Conservation (phyloP, 768 basidiomycete genomes). For the Mycena olivaceomarginata region DNA sequence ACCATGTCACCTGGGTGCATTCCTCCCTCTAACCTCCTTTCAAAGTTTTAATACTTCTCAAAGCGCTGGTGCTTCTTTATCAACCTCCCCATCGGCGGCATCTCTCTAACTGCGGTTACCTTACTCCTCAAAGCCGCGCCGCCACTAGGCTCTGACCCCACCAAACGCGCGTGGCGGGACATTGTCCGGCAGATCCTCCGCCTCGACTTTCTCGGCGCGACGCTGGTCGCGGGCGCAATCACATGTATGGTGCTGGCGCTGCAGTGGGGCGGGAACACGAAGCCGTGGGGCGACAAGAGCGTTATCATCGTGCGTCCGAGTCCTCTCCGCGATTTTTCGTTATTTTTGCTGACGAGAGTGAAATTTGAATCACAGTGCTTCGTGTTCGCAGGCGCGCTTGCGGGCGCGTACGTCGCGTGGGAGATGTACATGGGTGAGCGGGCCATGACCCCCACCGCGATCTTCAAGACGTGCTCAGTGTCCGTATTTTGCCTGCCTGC, state of each 20-base stretch:
- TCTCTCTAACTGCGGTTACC: not conserved
- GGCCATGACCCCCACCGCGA: not conserved
- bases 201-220: slow-evolving; percentile 8
- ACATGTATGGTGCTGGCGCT: not conserved
- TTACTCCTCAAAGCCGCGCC: not conserved
- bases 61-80: not conserved
- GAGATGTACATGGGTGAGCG: not conserved
- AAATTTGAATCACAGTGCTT: not conserved
- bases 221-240: not conserved
- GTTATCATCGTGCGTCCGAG: not conserved
- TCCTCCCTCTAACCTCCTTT: not conserved
- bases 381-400: not conserved
- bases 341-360: no score
- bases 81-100: slow-evolving; percentile 2
- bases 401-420: not conserved
- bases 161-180: not conserved
- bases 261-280: not conserved
- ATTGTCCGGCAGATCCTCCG: not conserved
- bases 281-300: slow-evolving; percentile 10
- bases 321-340: no score
- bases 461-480: not conserved
- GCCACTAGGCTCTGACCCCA: not conserved
- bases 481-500: not conserved
- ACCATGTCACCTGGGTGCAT: not conserved
- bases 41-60: not conserved